Evolutionary conservation across 2,329 filamentous ascomycete genomes (phyloP), one percentile per base, ranked within the genome.

Genomic region (Fusarium buxicola): DNA sequence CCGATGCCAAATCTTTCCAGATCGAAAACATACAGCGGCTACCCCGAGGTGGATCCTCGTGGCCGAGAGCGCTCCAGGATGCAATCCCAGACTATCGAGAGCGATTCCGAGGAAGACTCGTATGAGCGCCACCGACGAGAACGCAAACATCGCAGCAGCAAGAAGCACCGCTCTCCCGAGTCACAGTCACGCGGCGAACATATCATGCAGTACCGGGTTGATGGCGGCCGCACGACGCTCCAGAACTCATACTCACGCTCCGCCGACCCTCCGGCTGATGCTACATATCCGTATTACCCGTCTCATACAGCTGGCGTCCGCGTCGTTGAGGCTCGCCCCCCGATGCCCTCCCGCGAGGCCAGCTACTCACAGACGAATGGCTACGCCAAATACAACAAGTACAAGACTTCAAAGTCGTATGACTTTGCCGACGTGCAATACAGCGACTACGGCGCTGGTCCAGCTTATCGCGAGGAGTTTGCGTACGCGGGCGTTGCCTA

Each of bases 1-100:
- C 68, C 73, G 8, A 60, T 70, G 1, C 74, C 75, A 4, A 58
- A 53, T 5, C 63, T 76, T 4, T 34, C 67, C 9, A 70, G 78
- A 34, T 57, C 78, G 3, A 65, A 77, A 44, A 80, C 77, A 0
- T 79, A 71, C 45, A 70, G 69, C 32, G 65, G 58, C 11, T 72
- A 72, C 39, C 58, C 65, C 6, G 72, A 74, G 2, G 18, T 55
- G 3, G 70, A 74, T 9, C 60, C 69, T 7, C 76, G 77, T 6
- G 78, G 78, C 8, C 78, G 78, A 24, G 69, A 69, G 27, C 77
- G 78, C 13, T 77, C 76, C 10, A 74, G 74, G 39, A 63, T 73
- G 64, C 74, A 78, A 8, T 27, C 77, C 7, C 78, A 80, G 56
- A 68, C 73, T 12, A 65, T 70, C 9, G 73, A 77, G 5, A 71